These are phyloP conservation scores for Plasmodium yoelii DNA, from an alignment of 169 alveolate species.

Conservation along the genomic window DNA sequence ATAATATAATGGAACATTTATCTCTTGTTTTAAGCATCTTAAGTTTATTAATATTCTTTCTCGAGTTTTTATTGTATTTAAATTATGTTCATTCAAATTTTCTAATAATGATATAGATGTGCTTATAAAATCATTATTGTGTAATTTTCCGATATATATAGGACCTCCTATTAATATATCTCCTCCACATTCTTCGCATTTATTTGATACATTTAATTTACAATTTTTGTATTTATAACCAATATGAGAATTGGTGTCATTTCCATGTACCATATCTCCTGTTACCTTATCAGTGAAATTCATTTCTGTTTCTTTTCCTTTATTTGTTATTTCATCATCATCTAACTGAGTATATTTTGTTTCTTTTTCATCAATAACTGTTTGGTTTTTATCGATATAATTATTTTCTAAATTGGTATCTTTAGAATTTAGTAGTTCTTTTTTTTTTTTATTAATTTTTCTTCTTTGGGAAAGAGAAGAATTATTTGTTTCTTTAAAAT, in stretches of 20 bases:
- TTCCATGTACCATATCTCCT: background rate
- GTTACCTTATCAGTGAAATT: background rate
- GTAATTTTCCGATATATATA: conserved; percentile 85
- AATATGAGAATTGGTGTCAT: background rate
- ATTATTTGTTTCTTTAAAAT: conserved; percentile 10
- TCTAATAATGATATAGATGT: conserved; percentile 65
- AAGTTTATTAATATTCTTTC: conserved; percentile 69
- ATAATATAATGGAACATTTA: conserved; percentile 69
- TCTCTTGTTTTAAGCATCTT: conserved; percentile 69
- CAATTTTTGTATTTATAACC: conserved; percentile 32
- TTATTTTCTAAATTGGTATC: background rate
- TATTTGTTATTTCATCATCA: background rate
- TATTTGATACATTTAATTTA: conserved; percentile 72
- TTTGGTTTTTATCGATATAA: background rate
- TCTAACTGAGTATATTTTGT: background rate
- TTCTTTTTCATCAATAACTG: background rate
- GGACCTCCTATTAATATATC: conserved; percentile 88
- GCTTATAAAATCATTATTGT: conserved; percentile 82
- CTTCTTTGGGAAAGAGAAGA: background rate
- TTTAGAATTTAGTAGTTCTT: background rate
- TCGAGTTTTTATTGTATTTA: conserved; percentile 46
- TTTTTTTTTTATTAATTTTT: conserved; percentile 19
- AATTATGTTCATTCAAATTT: conserved; percentile 38
- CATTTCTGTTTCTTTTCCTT: background rate
- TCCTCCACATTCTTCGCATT: conserved; percentile 88